Evolutionary conservation across 352 stramenopile genomes (phyloP), one percentile per base, ranked within the genome.

Genomic region (Phytophthora sojae): DNA sequence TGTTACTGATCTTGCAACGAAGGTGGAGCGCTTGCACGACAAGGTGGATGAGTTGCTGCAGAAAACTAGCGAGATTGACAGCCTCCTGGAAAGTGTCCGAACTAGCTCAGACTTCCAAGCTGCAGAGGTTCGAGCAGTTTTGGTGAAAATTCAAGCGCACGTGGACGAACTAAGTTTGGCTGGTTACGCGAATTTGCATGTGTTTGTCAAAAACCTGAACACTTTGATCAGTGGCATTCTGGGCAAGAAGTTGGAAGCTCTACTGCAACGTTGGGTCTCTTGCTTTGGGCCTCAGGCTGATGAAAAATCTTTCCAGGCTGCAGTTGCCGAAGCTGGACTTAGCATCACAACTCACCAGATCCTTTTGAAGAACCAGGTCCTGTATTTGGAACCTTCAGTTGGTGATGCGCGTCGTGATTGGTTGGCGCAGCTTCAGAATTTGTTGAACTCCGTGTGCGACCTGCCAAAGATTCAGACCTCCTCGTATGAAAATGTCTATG

Each of bases 11-110:
- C 80, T 98, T 56, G 85, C 96, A 25, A 87, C 93, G 29, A 95
- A 99, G 61, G 97, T 99, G 1, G 96, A 98, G 59, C 91, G 88
- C 37, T 90, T 99, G 49, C 97, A 99, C 66, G 98, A 99, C 64
- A 98, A 99, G 66, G 96, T 99, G 12, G 97, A 99, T 67, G 97
- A 99, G 29, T 81, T 99, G 25, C 72, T 98, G 29, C 74, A 92
- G 61, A 98, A 98, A 61, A 97, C 95, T 37, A 87, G 87, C 56
- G 94, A 97, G 15, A 96, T 99, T 58, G 91, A 99, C 50, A 79
- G 90, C 57, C 80, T 96, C 17, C 78, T 99, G n/a, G 79, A 93
- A 68, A 79, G 64, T 15, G 71, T 98, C 71, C 85, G 83, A 5
- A 71, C 51, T 5, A 84, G 51, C 52, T 76, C 82, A n/a, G 84